A percentile compares a stretch with the other conserved stretches of the same genome.
These are phyloP conservation scores for Malus hybrid DNA, from an alignment of 331 rosid genomes.

Conservation along the genomic window DNA sequence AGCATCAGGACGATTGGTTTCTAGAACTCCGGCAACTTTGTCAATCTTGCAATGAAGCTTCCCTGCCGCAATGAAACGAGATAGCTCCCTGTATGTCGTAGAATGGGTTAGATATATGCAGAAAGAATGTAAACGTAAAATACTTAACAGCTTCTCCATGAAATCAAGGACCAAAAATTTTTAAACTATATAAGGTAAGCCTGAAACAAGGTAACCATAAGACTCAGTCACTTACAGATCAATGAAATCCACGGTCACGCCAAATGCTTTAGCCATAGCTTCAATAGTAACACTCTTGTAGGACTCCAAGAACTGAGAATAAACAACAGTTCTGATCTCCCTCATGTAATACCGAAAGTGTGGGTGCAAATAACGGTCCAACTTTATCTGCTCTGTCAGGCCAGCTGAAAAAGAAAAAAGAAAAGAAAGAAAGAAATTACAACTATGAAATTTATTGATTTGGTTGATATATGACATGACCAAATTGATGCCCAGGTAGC, in stretches of 20 bases:
- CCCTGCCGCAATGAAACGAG: constrained; percentile 96
- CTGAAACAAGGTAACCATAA: neutral
- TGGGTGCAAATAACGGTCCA: constrained; percentile 88
- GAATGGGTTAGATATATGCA: neutral
- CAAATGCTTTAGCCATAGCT: constrained; percentile 98
- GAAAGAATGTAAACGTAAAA: neutral
- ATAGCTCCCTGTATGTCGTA: constrained; percentile 68
- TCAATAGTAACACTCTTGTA: constrained; percentile 94
- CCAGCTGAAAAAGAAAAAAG: constrained; percentile 52
- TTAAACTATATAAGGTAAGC: neutral
- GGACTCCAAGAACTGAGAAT: constrained; percentile 93
- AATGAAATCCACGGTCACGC: constrained; percentile 87
- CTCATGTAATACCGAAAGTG: constrained; percentile 97
- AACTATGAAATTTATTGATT: constrained; percentile 3
- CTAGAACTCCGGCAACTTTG: constrained; percentile 91
- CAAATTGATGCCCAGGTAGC: neutral
- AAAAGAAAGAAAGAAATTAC: neutral
- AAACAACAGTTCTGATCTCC: constrained; percentile 82
- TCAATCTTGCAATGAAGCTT: constrained; percentile 98
- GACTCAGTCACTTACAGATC: constrained; percentile 61
- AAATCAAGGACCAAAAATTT: neutral
- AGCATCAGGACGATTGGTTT: constrained; percentile 90
- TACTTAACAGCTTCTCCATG: neutral
- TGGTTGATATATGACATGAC: neutral
- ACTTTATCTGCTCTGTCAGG: constrained; percentile 72